A percentile compares a stretch with the other conserved stretches of the same genome.
Evolutionary conservation across 352 stramenopile genomes (phyloP).

Genomic region (Phytophthora fragariae): DNA sequence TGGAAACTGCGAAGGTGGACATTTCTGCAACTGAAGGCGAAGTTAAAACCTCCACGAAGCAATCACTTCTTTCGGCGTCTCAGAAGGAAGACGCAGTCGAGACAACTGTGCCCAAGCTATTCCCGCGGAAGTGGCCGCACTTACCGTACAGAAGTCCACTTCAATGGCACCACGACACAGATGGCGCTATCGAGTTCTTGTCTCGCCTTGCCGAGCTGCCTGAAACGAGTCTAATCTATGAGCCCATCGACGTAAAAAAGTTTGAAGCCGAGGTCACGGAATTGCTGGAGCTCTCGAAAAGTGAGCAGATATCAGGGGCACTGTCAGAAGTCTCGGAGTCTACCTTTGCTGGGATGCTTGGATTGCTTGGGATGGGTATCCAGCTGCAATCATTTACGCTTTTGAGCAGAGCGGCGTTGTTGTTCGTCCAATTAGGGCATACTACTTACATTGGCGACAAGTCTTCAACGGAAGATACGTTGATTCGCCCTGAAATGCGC

Average conservation of each 20-base stretch:
- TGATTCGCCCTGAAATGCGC: conserved; percentile 28
- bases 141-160: conserved; percentile 60
- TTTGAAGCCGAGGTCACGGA: conserved; percentile 49
- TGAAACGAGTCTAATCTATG: conserved; percentile 69
- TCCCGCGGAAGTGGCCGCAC: conserved; percentile 77
- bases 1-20: conserved; percentile 24
- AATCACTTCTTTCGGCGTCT: conserved; percentile 28
- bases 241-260: conserved; percentile 57
- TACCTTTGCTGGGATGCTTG: conserved; percentile 43
- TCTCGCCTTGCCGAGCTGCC: conserved; percentile 57
- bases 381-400: conserved; percentile 77
- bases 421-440: conserved; percentile 40
- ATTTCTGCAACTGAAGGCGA: background rate
- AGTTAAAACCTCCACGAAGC: conserved; percentile 6
- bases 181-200: conserved; percentile 56
- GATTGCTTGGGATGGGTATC: conserved; percentile 59
- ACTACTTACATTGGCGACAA: conserved; percentile 17
- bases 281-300: conserved; percentile 10
- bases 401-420: conserved; percentile 48
- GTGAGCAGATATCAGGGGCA: background rate
- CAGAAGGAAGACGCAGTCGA: conserved; percentile 56
- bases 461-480: conserved; percentile 4
- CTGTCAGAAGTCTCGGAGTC: conserved; percentile 25
- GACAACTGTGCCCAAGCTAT: conserved; percentile 49
- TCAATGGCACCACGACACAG: conserved; percentile 54